Conservation (phyloP, 2,329 filamentous ascomycete genomes). For the Bipolaris sorokiniana region DNA sequence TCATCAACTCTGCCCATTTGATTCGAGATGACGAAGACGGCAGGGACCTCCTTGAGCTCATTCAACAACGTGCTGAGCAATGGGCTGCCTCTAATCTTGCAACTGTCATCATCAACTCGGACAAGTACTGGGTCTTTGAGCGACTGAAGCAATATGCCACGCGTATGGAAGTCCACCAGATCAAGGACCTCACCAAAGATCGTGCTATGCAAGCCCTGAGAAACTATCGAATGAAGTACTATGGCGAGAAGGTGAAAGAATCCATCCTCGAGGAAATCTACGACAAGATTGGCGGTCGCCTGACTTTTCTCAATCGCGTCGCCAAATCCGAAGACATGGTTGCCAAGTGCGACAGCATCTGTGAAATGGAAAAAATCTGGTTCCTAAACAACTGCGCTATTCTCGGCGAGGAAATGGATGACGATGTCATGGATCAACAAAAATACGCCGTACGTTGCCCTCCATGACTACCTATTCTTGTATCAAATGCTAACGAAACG, state of each 20-base stretch:
- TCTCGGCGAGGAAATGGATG: slow-evolving; percentile 79
- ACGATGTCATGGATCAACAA: slow-evolving; percentile 98
- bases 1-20: slow-evolving; percentile 93
- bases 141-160: slow-evolving; percentile 89
- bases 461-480: neutral
- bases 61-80: slow-evolving; percentile 93
- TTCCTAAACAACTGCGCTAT: slow-evolving; percentile 80
- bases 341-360: slow-evolving; percentile 74
- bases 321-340: slow-evolving; percentile 87
- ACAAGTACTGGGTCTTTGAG: slow-evolving; percentile 99
- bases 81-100: slow-evolving; percentile 93
- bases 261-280: slow-evolving; percentile 78
- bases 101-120: slow-evolving; percentile 91
- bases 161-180: slow-evolving; percentile 89
- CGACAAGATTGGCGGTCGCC: slow-evolving; percentile 80
- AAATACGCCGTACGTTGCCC: slow-evolving; percentile 79
- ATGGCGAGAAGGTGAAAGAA: slow-evolving; percentile 63
- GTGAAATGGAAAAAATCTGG: slow-evolving; percentile 75
- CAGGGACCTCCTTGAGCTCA: slow-evolving; percentile 88
- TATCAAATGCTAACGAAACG: neutral
- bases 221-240: slow-evolving; percentile 82
- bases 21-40: slow-evolving; percentile 91
- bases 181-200: slow-evolving; percentile 79
- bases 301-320: slow-evolving; percentile 87
- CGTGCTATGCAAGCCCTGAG: slow-evolving; percentile 78